Percentiles rank a stretch among this genome's conserved stretches.
These are phyloP conservation scores for Fonsecaea pedrosoi DNA, from an alignment of 2,329 filamentous ascomycete genomes.

Conservation along the genomic window DNA sequence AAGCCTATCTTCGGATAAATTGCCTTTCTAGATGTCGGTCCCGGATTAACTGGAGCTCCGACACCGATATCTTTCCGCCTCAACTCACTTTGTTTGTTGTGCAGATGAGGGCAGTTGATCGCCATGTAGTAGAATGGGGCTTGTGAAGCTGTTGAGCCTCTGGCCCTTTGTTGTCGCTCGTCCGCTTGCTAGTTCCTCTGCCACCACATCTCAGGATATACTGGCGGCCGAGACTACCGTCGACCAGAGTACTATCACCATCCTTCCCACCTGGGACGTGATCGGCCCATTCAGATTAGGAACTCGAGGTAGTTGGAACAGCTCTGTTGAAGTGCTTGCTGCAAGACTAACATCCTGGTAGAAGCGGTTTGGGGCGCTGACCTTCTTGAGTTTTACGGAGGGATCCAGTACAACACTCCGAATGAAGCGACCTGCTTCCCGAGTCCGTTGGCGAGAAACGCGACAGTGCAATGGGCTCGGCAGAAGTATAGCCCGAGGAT, in stretches of 20 bases:
- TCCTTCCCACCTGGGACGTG: slow-evolving; percentile 55
- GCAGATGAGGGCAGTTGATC: not conserved
- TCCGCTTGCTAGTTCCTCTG: not conserved
- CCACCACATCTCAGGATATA: slow-evolving; percentile 14
- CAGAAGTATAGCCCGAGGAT: slow-evolving; percentile 44
- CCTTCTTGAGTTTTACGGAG: slow-evolving; percentile 61
- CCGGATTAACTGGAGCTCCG: slow-evolving; percentile 22
- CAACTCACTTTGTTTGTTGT: not conserved
- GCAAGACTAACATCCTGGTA: slow-evolving; percentile 40
- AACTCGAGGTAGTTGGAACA: slow-evolving; percentile 57
- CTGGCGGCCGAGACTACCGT: slow-evolving; percentile 5
- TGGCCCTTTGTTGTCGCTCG: slow-evolving; percentile 11
- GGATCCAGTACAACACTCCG: slow-evolving; percentile 57
- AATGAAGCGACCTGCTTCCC: slow-evolving; percentile 52
- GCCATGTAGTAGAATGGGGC: slow-evolving; percentile 26
- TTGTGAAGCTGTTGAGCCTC: not conserved
- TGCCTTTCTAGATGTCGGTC: not conserved
- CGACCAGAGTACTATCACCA: slow-evolving; percentile 25
- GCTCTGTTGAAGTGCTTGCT: not conserved
- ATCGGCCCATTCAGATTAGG: slow-evolving; percentile 66
- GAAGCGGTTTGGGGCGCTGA: slow-evolving; percentile 66
- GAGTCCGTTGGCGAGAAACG: slow-evolving; percentile 60
- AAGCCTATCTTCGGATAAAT: slow-evolving; percentile 18
- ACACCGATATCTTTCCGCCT: not conserved
- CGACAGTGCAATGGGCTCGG: slow-evolving; percentile 57